phyloP scores from a whole-genome alignment of 164 flowering plant genomes.

The Sextonia rubra region DNA sequence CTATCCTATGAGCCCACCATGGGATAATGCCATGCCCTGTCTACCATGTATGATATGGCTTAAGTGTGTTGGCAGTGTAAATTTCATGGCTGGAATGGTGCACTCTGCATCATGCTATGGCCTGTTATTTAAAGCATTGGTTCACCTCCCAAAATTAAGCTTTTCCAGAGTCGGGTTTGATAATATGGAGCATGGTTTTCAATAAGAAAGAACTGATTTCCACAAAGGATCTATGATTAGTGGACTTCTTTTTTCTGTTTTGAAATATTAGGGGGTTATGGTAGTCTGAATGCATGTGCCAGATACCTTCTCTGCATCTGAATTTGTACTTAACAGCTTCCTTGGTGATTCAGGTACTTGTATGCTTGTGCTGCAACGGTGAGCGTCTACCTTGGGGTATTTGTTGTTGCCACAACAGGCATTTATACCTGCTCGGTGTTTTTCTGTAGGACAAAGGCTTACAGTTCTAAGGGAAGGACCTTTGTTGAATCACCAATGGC shows the following conservation, averaged over 20 bases:
- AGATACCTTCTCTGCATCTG: background rate
- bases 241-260: background rate
- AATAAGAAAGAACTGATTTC: background rate
- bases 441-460: constrained; percentile 27
- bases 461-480: constrained; percentile 5
- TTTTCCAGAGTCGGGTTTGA: background rate
- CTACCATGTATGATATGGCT: background rate
- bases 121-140: background rate
- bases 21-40: no score
- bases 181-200: background rate
- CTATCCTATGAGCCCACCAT: no score
- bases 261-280: background rate
- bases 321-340: background rate
- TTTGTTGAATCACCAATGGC: background rate
- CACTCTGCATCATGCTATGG: background rate
- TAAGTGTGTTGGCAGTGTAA: background rate
- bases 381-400: constrained; percentile 59
- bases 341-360: constrained; percentile 52
- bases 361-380: constrained; percentile 70
- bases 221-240: background rate
- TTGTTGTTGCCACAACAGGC: constrained; percentile 45
- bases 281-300: background rate
- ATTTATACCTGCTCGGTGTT: constrained; percentile 39
- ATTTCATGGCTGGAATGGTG: background rate
- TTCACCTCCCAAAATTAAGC: background rate